Conservation (phyloP, 2,329 filamentous ascomycete genomes). For the Pseudogymnoascus destructans region DNA sequence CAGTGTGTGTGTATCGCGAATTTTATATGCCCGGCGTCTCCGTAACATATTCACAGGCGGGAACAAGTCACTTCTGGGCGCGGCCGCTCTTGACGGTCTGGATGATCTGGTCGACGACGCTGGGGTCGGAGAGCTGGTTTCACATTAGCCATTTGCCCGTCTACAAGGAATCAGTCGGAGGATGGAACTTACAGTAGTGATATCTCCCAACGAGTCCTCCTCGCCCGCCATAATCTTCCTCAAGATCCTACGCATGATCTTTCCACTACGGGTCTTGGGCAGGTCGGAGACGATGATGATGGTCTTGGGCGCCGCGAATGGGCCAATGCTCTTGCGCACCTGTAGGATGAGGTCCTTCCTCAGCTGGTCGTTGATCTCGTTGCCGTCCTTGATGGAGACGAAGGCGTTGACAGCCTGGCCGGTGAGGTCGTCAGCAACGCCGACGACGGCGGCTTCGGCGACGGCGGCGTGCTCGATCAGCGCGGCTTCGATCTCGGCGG, state of each 20-base stretch:
- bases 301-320: conserved; percentile 91
- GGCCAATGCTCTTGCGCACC: conserved; percentile 93
- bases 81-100: conserved; percentile 39
- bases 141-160: conserved; percentile 13
- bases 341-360: conserved; percentile 91
- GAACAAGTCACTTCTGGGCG: background rate
- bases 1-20: background rate
- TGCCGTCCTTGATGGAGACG: conserved; percentile 78
- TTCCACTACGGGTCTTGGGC: conserved; percentile 92
- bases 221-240: conserved; percentile 95
- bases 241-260: conserved; percentile 97
- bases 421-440: conserved; percentile 83
- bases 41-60: background rate
- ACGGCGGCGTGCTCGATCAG: conserved; percentile 83
- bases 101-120: conserved; percentile 83
- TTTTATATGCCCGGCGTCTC: background rate
- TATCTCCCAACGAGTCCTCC: conserved; percentile 93
- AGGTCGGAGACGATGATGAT: conserved; percentile 85
- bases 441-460: conserved; percentile 90
- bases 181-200: conserved; percentile 51
- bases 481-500: conserved; percentile 94
- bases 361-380: conserved; percentile 62
- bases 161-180: background rate
- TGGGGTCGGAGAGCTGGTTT: conserved; percentile 69
- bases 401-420: conserved; percentile 97